These are phyloP conservation scores for Pyricularia sp. DNA, from an alignment of 2,329 filamentous ascomycete genomes.

Conservation along the genomic window DNA sequence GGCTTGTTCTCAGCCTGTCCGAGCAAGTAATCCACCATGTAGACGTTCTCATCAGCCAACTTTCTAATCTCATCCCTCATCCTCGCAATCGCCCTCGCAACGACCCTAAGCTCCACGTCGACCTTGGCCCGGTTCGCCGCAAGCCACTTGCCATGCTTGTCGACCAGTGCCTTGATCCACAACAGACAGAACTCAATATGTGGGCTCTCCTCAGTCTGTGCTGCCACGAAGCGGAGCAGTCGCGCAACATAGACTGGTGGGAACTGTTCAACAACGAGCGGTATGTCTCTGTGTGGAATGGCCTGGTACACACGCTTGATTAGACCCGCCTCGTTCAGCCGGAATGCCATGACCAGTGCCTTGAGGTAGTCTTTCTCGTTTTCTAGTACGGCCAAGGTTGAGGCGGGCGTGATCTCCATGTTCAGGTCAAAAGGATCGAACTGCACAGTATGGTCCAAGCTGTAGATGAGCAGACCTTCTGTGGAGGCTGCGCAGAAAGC, in stretches of 20 bases:
- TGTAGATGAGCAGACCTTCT: conserved; percentile 90
- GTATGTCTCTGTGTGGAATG: conserved; percentile 65
- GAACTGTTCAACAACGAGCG: conserved; percentile 67
- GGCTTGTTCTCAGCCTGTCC: conserved; percentile 29
- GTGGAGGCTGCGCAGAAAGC: conserved; percentile 93
- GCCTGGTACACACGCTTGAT: conserved; percentile 80
- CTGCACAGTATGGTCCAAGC: conserved; percentile 69
- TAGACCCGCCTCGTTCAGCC: conserved; percentile 77
- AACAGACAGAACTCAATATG: conserved; percentile 91
- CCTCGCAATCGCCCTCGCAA: conserved; percentile 69
- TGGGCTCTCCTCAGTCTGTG: conserved; percentile 80
- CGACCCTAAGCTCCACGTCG: conserved; percentile 74
- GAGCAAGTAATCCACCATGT: conserved; percentile 76
- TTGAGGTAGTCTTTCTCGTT: conserved; percentile 74
- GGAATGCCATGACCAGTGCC: conserved; percentile 93
- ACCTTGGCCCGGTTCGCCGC: conserved; percentile 71
- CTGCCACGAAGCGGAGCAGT: conserved; percentile 77
- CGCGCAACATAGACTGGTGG: conserved; percentile 81
- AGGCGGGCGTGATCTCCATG: conserved; percentile 83
- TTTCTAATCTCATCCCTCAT: conserved; percentile 77
- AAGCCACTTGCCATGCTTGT: conserved; percentile 76
- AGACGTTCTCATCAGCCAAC: conserved; percentile 79
- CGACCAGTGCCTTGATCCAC: conserved; percentile 80
- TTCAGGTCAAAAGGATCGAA: conserved; percentile 97
- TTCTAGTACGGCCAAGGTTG: conserved; percentile 61